A percentile compares a stretch with the other conserved stretches of the same genome.
These are phyloP conservation scores for Beauveria bassiana DNA, from an alignment of 2,329 filamentous ascomycete genomes.

Conservation along the genomic window DNA sequence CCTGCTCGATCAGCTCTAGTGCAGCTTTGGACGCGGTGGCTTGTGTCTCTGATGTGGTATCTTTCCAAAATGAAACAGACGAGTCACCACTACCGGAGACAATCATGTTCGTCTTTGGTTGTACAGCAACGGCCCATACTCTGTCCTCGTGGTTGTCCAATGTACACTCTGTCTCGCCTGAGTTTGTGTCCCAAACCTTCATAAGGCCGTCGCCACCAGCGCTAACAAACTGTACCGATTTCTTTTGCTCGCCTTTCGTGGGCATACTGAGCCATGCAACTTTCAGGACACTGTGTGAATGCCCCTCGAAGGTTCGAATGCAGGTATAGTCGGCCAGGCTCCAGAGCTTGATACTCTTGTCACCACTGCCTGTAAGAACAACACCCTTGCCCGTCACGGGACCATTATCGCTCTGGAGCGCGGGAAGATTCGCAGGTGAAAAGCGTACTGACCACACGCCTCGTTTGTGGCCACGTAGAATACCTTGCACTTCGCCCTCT, in stretches of 20 bases:
- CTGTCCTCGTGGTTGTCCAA: conserved; percentile 96
- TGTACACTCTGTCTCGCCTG: conserved; percentile 78
- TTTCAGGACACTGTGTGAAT: conserved; percentile 92
- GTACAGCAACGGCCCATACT: conserved; percentile 80
- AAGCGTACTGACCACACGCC: conserved; percentile 96
- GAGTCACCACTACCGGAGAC: conserved; percentile 90
- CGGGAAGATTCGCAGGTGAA: conserved; percentile 68
- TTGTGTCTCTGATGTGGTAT: conserved; percentile 77
- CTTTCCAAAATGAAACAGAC: conserved; percentile 90
- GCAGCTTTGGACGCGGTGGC: conserved; percentile 65
- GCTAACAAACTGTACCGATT: conserved; percentile 66
- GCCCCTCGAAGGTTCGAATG: conserved; percentile 87
- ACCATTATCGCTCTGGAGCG: conserved; percentile 63
- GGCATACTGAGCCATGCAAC: conserved; percentile 72
- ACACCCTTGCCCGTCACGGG: conserved; percentile 71
- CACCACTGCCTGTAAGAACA: conserved; percentile 83
- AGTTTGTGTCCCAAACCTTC: conserved; percentile 89
- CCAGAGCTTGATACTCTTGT: conserved; percentile 96
- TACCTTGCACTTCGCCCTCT: conserved; percentile 83
- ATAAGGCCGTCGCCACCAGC: conserved; percentile 91
- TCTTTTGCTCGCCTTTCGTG: conserved; percentile 44
- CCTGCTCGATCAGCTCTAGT: conserved; percentile 79
- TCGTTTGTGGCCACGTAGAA: conserved; percentile 84
- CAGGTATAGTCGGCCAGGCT: conserved; percentile 87
- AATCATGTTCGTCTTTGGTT: conserved; percentile 62